A percentile compares a stretch with the other conserved stretches of the same genome.
Evolutionary conservation across 179 eudicot genomes (phyloP).

Genomic region (Drosera spatulata): DNA sequence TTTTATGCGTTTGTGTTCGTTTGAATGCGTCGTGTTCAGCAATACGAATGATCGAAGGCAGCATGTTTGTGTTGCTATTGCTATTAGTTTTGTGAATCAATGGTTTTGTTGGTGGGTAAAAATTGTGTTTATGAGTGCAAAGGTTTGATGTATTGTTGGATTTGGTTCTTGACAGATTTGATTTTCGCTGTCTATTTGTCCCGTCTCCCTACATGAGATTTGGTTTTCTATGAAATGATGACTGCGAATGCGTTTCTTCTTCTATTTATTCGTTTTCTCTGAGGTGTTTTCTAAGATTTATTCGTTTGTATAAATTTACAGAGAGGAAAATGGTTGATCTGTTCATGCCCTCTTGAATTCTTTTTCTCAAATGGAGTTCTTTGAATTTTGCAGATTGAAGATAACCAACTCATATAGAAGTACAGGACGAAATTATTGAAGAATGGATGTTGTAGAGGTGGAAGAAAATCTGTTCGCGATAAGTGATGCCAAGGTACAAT

Average conservation of each 20-base stretch:
- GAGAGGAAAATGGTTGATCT: background rate
- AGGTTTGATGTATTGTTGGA: too few species aligned
- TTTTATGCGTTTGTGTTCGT: slow-evolving; percentile 4
- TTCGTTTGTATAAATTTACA: too few species aligned
- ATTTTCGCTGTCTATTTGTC: too few species aligned
- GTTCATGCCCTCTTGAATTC: background rate
- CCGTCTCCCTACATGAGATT: too few species aligned
- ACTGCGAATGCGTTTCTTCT: too few species aligned
- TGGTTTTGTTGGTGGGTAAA: too few species aligned
- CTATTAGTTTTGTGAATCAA: background rate
- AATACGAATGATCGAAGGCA: slow-evolving; percentile 12
- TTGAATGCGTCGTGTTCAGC: slow-evolving; percentile 11
- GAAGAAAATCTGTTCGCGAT: slow-evolving; percentile 66
- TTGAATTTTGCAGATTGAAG: slow-evolving; percentile 17
- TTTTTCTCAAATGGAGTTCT: background rate
- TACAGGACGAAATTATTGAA: slow-evolving; percentile 13
- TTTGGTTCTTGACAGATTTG: too few species aligned
- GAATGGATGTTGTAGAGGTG: slow-evolving; percentile 62
- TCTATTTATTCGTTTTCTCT: too few species aligned
- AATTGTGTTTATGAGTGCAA: too few species aligned
- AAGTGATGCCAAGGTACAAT: slow-evolving; percentile 82
- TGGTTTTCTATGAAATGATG: too few species aligned
- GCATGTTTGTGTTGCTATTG: background rate
- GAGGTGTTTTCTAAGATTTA: too few species aligned
- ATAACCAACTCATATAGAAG: slow-evolving; percentile 10